These are phyloP conservation scores for Fusarium sp. DNA, from an alignment of 2,329 filamentous ascomycete species.

Conservation along the genomic window DNA sequence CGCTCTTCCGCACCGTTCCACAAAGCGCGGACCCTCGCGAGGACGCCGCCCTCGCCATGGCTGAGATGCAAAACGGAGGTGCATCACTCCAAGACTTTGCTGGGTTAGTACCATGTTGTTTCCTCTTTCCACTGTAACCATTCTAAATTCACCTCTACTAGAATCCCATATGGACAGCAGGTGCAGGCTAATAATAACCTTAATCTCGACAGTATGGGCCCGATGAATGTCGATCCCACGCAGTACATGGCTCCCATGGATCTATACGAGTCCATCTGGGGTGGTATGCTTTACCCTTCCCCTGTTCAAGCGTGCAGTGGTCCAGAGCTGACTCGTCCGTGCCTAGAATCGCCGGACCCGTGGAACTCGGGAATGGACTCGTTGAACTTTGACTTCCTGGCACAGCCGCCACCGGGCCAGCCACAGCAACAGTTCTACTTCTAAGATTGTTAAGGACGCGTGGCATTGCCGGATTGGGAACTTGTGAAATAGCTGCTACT, in stretches of 20 bases:
- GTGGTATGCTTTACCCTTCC: constrained; percentile 64
- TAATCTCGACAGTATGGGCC: constrained; percentile 62
- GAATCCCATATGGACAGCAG: constrained; percentile 57
- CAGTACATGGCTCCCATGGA: constrained; percentile 78
- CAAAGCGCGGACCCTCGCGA: constrained; percentile 68
- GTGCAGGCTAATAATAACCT: constrained; percentile 53
- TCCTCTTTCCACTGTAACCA: background rate
- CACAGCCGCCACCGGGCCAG: constrained; percentile 72
- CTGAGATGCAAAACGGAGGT: constrained; percentile 73
- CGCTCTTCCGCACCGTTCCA: constrained; percentile 48
- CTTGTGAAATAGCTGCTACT: constrained; percentile 1
- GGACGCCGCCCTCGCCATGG: constrained; percentile 76
- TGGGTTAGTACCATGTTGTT: constrained; percentile 49
- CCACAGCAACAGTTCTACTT: constrained; percentile 73
- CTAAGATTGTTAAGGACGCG: constrained; percentile 47
- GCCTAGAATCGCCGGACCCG: constrained; percentile 71
- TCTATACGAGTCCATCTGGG: constrained; percentile 78
- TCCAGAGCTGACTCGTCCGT: constrained; percentile 34
- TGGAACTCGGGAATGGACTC: constrained; percentile 71
- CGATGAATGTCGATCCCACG: constrained; percentile 70
- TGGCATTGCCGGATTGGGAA: constrained; percentile 3
- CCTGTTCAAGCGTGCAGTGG: background rate
- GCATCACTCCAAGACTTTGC: constrained; percentile 63
- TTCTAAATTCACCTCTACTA: constrained; percentile 44
- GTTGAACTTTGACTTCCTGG: constrained; percentile 74